These are phyloP conservation scores for Pilaira anomala DNA, from an alignment of 192 early-diverging fungal genomes.

Conservation along the genomic window DNA sequence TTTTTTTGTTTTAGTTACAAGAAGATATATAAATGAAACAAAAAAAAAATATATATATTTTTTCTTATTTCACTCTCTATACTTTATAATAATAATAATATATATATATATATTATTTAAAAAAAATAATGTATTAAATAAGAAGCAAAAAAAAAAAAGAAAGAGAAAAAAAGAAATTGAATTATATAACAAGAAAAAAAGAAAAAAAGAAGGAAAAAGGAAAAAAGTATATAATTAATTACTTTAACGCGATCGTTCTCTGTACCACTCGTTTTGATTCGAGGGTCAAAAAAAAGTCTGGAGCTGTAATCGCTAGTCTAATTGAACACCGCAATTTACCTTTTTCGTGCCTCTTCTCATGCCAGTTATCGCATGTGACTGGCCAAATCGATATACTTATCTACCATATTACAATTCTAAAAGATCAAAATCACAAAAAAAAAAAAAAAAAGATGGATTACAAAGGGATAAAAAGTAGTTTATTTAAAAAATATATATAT, in stretches of 20 bases:
- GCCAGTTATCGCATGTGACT: constrained; percentile 16
- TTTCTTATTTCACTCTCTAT: not conserved
- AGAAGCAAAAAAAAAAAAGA: not conserved
- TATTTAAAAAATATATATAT: no score
- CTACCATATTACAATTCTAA: no score
- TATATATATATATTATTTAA: not conserved
- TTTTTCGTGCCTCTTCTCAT: constrained; percentile 10
- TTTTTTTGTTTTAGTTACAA: no score
- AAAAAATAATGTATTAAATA: not conserved
- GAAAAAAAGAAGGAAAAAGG: constrained; percentile 4
- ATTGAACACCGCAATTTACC: not conserved
- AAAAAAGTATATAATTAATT: constrained; percentile 15
- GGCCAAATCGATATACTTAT: no score
- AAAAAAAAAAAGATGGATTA: not conserved
- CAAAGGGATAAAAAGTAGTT: not conserved
- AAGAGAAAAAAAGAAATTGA: not conserved
- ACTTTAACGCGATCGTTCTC: constrained; percentile 12
- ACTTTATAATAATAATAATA: not conserved
- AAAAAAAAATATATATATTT: not conserved
- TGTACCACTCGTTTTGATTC: constrained; percentile 6
- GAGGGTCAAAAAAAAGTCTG: constrained; percentile 4
- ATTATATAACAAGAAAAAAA: not conserved
- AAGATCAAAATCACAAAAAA: not conserved
- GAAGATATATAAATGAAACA: not conserved
- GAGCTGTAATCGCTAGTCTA: constrained; percentile 17